Percentiles rank a stretch among this genome's conserved stretches.
phyloP scores from a whole-genome alignment of 352 stramenopile species.

The Pythium myriotylum region DNA sequence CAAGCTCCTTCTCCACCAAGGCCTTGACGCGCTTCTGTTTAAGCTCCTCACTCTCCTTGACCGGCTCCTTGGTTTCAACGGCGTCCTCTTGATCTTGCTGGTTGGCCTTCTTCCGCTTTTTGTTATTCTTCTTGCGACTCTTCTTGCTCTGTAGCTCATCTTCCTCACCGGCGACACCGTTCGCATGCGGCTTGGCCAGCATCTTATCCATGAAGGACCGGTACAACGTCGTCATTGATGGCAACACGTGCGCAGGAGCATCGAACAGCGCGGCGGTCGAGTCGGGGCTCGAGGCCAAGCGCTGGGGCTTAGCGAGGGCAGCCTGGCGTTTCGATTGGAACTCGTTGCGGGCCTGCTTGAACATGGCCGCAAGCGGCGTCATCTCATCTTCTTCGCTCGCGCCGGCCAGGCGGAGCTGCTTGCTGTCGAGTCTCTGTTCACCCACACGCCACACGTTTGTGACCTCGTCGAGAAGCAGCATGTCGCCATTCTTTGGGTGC shows the following conservation, averaged over 20 bases:
- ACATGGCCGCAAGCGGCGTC: constrained; percentile 43
- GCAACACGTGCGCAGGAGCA: constrained; percentile 78
- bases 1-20: constrained; percentile 69
- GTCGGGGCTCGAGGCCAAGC: constrained; percentile 15
- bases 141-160: constrained; percentile 54
- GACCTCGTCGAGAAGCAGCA: constrained; percentile 55
- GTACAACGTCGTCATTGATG: constrained; percentile 83
- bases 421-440: constrained; percentile 40
- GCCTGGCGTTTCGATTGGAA: constrained; percentile 21
- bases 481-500: constrained; percentile 60
- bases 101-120: constrained; percentile 33
- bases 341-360: constrained; percentile 28
- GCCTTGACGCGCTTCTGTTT: constrained; percentile 63
- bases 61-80: background rate
- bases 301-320: constrained; percentile 19
- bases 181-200: constrained; percentile 59
- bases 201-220: constrained; percentile 89
- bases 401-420: constrained; percentile 38
- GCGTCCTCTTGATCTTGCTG: constrained; percentile 30
- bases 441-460: constrained; percentile 68
- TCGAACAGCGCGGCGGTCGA: constrained; percentile 65
- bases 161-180: constrained; percentile 6
- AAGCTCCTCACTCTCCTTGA: constrained; percentile 9
- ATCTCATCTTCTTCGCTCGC: constrained; percentile 33
- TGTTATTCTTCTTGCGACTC: constrained; percentile 50